phyloP scores from a whole-genome alignment of 352 stramenopile genomes.

The Pythium sp. region DNA sequence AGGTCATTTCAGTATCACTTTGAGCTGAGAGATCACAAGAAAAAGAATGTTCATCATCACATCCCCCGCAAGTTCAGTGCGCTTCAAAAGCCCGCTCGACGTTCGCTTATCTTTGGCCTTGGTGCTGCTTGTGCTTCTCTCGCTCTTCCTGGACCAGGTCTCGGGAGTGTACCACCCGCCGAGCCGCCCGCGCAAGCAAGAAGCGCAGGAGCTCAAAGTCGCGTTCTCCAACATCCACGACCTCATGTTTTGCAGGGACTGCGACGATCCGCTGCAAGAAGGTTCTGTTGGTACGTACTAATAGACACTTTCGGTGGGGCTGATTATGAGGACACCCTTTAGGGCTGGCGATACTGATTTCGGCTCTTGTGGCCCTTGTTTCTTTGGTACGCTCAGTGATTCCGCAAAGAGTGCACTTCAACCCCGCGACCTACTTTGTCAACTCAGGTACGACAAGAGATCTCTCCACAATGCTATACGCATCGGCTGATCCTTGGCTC shows the following conservation, averaged over 20 bases:
- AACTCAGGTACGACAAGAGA: conserved; percentile 8
- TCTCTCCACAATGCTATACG: background rate
- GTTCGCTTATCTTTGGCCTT: too few species aligned
- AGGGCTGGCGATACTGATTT: background rate
- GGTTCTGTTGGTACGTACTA: conserved; percentile 17
- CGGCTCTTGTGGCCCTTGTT: background rate
- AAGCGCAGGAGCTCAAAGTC: conserved; percentile 11
- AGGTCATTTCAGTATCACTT: background rate
- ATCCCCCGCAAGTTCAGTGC: too few species aligned
- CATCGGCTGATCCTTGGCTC: too few species aligned
- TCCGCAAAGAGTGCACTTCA: conserved; percentile 4
- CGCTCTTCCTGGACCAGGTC: background rate
- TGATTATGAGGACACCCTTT: background rate
- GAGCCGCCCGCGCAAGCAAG: background rate
- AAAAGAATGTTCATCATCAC: too few species aligned
- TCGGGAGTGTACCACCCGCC: conserved; percentile 3
- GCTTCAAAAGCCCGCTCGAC: too few species aligned
- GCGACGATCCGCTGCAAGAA: conserved; percentile 21
- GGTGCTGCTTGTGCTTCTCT: background rate
- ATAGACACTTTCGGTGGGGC: too few species aligned
- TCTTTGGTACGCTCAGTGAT: background rate
- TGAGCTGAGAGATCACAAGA: too few species aligned
- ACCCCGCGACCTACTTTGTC: conserved; percentile 4
- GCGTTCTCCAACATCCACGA: conserved; percentile 22
- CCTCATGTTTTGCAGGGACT: conserved; percentile 26